Conservation (phyloP, 129 eudicot genomes). For the Arctium minus region DNA sequence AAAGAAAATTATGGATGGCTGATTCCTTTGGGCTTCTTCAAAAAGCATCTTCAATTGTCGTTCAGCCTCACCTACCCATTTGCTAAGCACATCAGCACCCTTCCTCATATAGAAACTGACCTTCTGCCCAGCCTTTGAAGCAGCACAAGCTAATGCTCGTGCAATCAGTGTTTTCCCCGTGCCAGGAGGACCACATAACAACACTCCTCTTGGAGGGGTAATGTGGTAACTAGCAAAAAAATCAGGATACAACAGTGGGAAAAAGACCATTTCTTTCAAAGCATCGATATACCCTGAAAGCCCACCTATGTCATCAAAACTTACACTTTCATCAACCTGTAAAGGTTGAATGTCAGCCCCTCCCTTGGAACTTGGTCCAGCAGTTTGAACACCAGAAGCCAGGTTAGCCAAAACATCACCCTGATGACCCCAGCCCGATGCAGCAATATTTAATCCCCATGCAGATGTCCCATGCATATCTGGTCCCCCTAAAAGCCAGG, state of each 20-base stretch:
- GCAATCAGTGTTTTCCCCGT: constrained; percentile 95
- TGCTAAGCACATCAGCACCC: constrained; percentile 98
- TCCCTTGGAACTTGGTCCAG: constrained; percentile 98
- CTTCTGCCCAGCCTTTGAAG: constrained; percentile 99
- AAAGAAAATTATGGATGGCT: constrained; percentile 94
- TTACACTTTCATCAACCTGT: constrained; percentile 85
- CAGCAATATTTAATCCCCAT: constrained; percentile 89
- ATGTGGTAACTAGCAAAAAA: constrained; percentile 92
- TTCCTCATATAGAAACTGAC: constrained; percentile 98
- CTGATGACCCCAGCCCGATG: constrained; percentile 97
- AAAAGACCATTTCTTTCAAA: constrained; percentile 96
- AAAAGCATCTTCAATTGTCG: constrained; percentile 84
- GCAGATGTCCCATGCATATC: constrained; percentile 82
- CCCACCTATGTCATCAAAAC: constrained; percentile 98
- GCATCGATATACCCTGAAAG: constrained; percentile 93
- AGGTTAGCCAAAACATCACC: constrained; percentile 55
- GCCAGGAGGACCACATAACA: constrained; percentile 98
- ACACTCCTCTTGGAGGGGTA: constrained; percentile 96
- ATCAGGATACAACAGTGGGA: constrained; percentile 89
- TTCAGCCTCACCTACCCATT: constrained; percentile 99
- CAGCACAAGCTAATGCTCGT: constrained; percentile 97
- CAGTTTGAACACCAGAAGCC: constrained; percentile 81
- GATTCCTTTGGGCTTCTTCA: constrained; percentile 98
- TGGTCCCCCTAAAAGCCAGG: constrained; percentile 91
- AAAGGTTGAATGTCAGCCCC: constrained; percentile 99